Conservation (phyloP, 306 rosid genomes). For the Cucurbita argyrosperma region DNA sequence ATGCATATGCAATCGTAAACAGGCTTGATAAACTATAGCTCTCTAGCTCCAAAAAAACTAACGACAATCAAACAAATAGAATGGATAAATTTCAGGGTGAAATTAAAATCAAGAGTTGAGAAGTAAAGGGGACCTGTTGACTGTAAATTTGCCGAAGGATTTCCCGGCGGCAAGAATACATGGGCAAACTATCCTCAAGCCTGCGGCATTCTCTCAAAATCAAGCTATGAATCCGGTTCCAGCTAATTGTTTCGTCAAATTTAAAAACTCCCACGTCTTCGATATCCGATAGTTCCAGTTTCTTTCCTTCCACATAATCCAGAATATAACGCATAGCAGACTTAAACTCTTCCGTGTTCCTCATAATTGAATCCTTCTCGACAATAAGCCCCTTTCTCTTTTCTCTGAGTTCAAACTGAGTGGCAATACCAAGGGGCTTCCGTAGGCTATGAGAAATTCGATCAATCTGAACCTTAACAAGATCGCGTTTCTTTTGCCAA, state of each 20-base stretch:
- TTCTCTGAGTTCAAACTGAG: not conserved
- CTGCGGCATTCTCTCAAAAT: slow-evolving; percentile 57
- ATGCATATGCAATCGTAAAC: not conserved
- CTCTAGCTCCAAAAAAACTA: not conserved
- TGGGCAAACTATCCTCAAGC: slow-evolving; percentile 66
- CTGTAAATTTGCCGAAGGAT: slow-evolving; percentile 36
- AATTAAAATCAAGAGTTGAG: not conserved
- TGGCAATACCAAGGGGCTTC: not conserved
- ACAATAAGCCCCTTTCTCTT: slow-evolving; percentile 16
- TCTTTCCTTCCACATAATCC: slow-evolving; percentile 25
- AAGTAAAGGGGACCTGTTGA: slow-evolving; percentile 48
- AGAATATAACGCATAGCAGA: slow-evolving; percentile 49
- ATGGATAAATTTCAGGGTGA: not conserved
- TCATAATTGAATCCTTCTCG: slow-evolving; percentile 27
- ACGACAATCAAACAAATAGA: not conserved
- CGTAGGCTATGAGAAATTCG: not conserved
- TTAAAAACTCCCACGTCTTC: slow-evolving; percentile 20
- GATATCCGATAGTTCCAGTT: slow-evolving; percentile 4
- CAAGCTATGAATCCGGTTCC: slow-evolving; percentile 34
- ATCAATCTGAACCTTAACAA: slow-evolving; percentile 16
- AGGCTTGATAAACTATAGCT: not conserved
- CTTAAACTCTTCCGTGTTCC: slow-evolving; percentile 48
- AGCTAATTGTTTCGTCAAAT: slow-evolving; percentile 25
- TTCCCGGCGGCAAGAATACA: slow-evolving; percentile 60
- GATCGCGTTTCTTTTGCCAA: slow-evolving; percentile 25